Base-by-base conservation (phyloP, 495 filamentous ascomycete genomes). In the Neurospora tetrasperma region DNA sequence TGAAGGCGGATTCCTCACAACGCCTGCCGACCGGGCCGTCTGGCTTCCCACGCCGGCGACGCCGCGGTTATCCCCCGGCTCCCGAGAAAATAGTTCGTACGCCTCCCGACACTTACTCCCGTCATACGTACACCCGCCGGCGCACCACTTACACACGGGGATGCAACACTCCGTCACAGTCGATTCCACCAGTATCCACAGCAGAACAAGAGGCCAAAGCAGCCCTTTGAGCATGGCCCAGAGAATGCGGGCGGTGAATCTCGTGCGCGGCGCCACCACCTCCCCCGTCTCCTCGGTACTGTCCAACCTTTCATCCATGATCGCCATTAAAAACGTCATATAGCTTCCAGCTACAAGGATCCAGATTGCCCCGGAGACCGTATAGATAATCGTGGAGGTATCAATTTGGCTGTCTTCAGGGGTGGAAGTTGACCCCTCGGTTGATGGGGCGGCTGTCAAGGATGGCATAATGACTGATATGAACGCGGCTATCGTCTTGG, bases 351-450 rank as follows among this genome's bases (percentile, higher is more conserved):
- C 27, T 31, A 31, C 27, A 31, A 31, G 27, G 27, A 31, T 31
- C 27, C 27, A 31, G 27, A 31, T 31, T 31, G 27, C 27, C 27
- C 27, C 3, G 43, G 18, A 8, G 3, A 20, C 1, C 7, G 0
- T 0, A 9, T 7, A 10, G 18, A 46, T n/a, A 9, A 5, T 0
- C 1, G 2, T 2, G 9, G 3, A 1, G 43, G 1, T 8, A 1
- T 46, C 46, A 4, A 4, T 12, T 10, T 2, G 2, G n/a, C 0
- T 9, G 5, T 2, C 46, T 54, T 10, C 7, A 1, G 46, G 23
- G 46, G 46, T 27, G 46, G 20, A 54, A 12, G 46, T 2, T 54
- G n/a, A 23, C 20, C 10, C 12, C 10, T n/a, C 10, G 20, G 46
- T 23, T 54, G 20, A 23, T 5, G 46, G 23, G 20, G 20, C n/a